Evolutionary conservation across 257 asterid species (phyloP), one percentile per base, ranked within the genome.

Genomic region (Penstemon barbatus): DNA sequence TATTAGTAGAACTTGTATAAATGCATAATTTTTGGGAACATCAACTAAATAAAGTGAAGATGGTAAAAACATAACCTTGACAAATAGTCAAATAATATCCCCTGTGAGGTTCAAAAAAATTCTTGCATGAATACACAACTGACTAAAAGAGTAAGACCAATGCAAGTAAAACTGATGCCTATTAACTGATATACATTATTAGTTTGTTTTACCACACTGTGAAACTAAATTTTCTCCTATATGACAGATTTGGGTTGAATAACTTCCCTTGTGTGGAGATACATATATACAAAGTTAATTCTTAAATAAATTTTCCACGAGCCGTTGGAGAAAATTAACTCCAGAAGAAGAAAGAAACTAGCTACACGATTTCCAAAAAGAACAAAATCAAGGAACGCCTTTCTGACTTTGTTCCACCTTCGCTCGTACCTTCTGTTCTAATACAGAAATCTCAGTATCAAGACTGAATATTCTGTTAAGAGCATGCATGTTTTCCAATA

Each of bases 401-500:
- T 78, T 83, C 72, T 79, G 81, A 40, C 59, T 77, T 61, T 87
- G 80, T 61, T 74, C 83, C 46, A 91, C 67, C 81, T 87, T 89
- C n/a, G 85, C 85, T 54, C 87, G 78, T 57, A 86, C 75, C 76
- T 89, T 87, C 82, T 84, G 78, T 86, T 87, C 95, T 83, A 92
- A 70, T 66, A 84, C 71, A 8, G 95, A 81, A 15, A 70, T 78
- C 55, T 86, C 92, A 3, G 86, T 80, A 50, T 86, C 96, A 33
- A 92, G 98, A 37, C 79, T 78, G 74, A 84, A 92, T 71, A 87
- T 80, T 69, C 97, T 82, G 72, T 87, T 92, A 11, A 92, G 91
- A 25, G 93, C 97, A 9, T 85, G 85, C 97, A 89, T 85, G 40
- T 92, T 92, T 13, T 83, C 96, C 72, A 89, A 73, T 58, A 84